Base-by-base conservation (phyloP, 129 eudicot species). In the sunflower (Helianthus annuus) region DNA sequence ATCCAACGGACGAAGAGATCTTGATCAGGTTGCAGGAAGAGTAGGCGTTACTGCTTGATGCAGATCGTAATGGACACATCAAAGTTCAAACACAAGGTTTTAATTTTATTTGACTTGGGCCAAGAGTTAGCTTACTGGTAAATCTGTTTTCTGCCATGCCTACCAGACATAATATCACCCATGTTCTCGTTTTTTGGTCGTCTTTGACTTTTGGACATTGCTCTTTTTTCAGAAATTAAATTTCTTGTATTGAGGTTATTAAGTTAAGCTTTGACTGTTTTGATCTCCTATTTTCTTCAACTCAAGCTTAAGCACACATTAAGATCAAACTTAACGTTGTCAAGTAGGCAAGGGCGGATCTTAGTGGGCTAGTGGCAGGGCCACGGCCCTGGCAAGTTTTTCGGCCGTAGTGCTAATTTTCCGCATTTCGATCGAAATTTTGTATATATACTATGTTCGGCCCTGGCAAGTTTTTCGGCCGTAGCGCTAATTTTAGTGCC, bases 1-100 rank as follows among this genome's bases (percentile, higher is more conserved):
- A 10, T 80, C 84, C 12, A 83, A 54, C 51, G 91, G 91, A 1
- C 82, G 82, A 66, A 42, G 88, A 39, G 91, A 86, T 58, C 88
- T 86, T 68, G 88, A 86, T 54, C 91, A 86, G 52, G 88, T 86
- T 75, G 86, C 88, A 6, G 88, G 91, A 58, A 76, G 86, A 13
- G 79, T 81, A 5, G 84, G 68, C 72, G 82, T 72, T 76, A 60
- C 83, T 46, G 75, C 79, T 63, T 85, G 77, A 7, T 27, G 59
- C 78, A 44, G 51, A 2, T 40, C 22, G 48, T 40, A 60, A 60
- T 60, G 59, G 76, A 64, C 75, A 19, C 69, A 44, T 68, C 48
- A 48, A 61, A 32, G 36, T 32, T 32, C 36, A 3, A 32, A 60
- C 48, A 24, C 71, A 14, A 51, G 11, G 73, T 56, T 60, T 48